Evolutionary conservation across 768 basidiomycete genomes (phyloP).

Genomic region (Rhizopogon roseolus): DNA sequence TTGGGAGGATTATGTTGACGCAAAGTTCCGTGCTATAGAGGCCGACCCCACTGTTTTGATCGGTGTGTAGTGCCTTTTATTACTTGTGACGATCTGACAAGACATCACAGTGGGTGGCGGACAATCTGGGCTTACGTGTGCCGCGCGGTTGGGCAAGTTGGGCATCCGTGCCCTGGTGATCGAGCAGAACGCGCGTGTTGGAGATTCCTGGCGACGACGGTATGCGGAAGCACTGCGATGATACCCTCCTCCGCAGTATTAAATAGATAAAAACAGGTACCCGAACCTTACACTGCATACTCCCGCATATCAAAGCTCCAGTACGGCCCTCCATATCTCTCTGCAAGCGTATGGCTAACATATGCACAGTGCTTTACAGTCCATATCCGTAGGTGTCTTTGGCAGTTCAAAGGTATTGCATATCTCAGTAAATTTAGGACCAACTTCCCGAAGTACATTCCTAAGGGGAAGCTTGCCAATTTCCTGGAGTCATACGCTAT

Average conservation of each 20-base stretch:
- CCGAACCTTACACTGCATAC: conserved; percentile 28
- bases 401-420: conserved; percentile 28
- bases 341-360: background rate
- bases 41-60: conserved; percentile 20
- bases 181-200: conserved; percentile 41
- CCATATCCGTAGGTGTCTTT: conserved; percentile 42
- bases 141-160: conserved; percentile 51
- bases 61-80: conserved; percentile 25
- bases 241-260: conserved; percentile 35
- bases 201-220: conserved; percentile 48
- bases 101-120: conserved; percentile 46
- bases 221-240: conserved; percentile 44
- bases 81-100: background rate
- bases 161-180: conserved; percentile 48
- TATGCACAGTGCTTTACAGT: conserved; percentile 39
- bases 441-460: background rate
- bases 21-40: background rate
- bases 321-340: conserved; percentile 17
- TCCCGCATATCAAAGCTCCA: conserved; percentile 47
- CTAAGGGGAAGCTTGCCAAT: conserved; percentile 41
- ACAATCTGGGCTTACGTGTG: conserved; percentile 55
- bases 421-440: background rate
- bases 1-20: background rate
- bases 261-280: background rate
- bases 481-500: conserved; percentile 56